A percentile compares a stretch with the other conserved stretches of the same genome.
These are phyloP conservation scores for Sodiomyces alkalinus DNA, from an alignment of 2,329 filamentous ascomycete genomes.

Conservation along the genomic window DNA sequence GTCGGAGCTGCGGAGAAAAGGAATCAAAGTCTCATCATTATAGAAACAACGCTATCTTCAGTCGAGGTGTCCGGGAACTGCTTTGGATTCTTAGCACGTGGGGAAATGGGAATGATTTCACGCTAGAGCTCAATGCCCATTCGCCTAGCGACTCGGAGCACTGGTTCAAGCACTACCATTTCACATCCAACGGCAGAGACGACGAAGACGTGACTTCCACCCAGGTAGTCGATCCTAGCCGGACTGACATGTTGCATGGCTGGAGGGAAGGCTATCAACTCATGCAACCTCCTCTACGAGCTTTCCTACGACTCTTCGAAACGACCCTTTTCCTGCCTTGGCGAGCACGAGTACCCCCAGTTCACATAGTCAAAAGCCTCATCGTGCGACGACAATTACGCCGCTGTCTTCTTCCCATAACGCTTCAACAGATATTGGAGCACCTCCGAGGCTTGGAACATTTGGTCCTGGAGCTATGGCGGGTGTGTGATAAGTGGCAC, in stretches of 20 bases:
- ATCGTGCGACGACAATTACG: constrained; percentile 19
- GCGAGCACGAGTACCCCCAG: constrained; percentile 8
- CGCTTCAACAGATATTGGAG: constrained; percentile 9
- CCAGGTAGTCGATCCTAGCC: background rate
- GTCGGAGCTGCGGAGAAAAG: constrained; percentile 6
- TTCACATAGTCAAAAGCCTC: constrained; percentile 14
- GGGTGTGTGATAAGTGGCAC: constrained; percentile 11
- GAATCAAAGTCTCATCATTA: background rate
- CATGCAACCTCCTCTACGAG: constrained; percentile 10
- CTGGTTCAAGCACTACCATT: constrained; percentile 16
- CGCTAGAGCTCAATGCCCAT: constrained; percentile 17
- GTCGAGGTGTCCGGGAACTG: constrained; percentile 11
- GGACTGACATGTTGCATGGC: too few species aligned
- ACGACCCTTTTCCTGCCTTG: constrained; percentile 3
- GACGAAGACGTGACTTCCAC: constrained; percentile 6
- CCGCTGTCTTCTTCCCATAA: constrained; percentile 8
- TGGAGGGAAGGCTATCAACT: background rate
- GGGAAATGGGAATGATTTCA: constrained; percentile 11
- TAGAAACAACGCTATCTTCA: constrained; percentile 6
- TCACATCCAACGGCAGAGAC: too few species aligned
- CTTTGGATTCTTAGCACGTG: constrained; percentile 16
- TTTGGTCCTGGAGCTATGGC: constrained; percentile 18
- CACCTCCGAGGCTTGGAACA: constrained; percentile 13
- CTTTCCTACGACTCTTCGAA: constrained; percentile 13
- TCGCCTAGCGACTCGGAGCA: constrained; percentile 19